Evolutionary conservation across 306 rosid genomes (phyloP).

Genomic region (Dalbergia cochinchinensis): DNA sequence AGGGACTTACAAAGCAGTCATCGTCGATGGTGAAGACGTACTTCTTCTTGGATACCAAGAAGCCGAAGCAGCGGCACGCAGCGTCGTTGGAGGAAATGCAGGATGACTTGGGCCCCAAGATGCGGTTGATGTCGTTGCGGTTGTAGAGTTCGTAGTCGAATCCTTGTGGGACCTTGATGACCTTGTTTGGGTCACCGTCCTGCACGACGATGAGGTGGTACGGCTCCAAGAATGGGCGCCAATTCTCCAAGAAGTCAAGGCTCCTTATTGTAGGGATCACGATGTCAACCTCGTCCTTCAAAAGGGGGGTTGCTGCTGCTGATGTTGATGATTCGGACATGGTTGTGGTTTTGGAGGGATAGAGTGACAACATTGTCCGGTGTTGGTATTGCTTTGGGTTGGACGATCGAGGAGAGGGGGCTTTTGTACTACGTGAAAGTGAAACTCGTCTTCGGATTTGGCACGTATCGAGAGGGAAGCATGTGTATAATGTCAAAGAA

Average conservation of each 20-base stretch:
- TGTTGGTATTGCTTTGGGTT: no score
- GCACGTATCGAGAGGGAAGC: no score
- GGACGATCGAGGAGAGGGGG: no score
- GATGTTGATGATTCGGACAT: conserved; percentile 24
- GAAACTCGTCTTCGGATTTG: no score
- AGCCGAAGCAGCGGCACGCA: conserved; percentile 87
- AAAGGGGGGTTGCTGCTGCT: conserved; percentile 46
- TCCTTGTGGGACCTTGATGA: conserved; percentile 74
- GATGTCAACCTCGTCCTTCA: conserved; percentile 81
- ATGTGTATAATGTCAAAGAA: no score
- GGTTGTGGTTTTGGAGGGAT: not conserved
- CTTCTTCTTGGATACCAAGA: conserved; percentile 77
- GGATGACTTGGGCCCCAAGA: conserved; percentile 68
- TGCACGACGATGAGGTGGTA: conserved; percentile 90
- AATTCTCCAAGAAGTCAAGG: conserved; percentile 78
- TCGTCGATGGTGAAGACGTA: conserved; percentile 89
- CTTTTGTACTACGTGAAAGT: no score
- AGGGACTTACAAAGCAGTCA: conserved; percentile 80
- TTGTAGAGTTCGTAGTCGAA: conserved; percentile 79
- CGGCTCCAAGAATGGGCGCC: conserved; percentile 76
- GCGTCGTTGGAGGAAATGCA: conserved; percentile 94
- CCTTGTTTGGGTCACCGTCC: conserved; percentile 79
- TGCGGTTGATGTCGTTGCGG: conserved; percentile 64
- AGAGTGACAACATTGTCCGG: not conserved
- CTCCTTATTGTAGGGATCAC: conserved; percentile 87